These are phyloP conservation scores for Phytopythium cucurbitacearum DNA, from an alignment of 352 stramenopile genomes.

Conservation along the genomic window DNA sequence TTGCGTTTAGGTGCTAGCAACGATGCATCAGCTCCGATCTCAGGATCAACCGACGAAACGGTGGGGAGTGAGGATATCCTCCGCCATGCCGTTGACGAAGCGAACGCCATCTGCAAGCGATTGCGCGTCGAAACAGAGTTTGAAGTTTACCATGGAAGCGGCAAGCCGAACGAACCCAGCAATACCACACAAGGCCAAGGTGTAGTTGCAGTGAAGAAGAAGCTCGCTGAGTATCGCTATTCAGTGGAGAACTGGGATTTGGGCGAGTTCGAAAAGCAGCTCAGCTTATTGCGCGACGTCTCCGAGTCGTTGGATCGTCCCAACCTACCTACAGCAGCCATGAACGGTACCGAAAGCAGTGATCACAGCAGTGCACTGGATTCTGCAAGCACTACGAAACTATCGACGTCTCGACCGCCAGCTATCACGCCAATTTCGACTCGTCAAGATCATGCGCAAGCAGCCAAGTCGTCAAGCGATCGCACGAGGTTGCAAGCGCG, in stretches of 20 bases:
- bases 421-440: too few relatives aligned
- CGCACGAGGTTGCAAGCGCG: too few relatives aligned
- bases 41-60: too few relatives aligned
- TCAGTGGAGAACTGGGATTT: conserved; percentile 40
- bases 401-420: too few relatives aligned
- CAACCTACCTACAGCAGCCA: not conserved
- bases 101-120: conserved; percentile 53
- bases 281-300: conserved; percentile 44
- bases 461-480: too few relatives aligned
- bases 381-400: too few relatives aligned
- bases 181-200: not conserved
- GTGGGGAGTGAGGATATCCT: too few relatives aligned
- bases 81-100: conserved; percentile 27
- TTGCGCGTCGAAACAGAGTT: conserved; percentile 53
- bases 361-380: too few relatives aligned
- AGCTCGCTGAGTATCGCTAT: conserved; percentile 31
- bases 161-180: too few relatives aligned
- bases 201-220: conserved; percentile 44
- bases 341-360: not conserved
- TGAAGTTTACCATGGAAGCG: conserved; percentile 22
- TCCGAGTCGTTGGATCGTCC: conserved; percentile 21
- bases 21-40: too few relatives aligned
- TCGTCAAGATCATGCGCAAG: too few relatives aligned
- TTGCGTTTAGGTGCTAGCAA: too few relatives aligned
- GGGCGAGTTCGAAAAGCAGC: conserved; percentile 36